Evolutionary conservation across 2,329 filamentous ascomycete species (phyloP), one percentile per base, ranked within the genome.

Genomic region (Colletotrichum destructivum): DNA sequence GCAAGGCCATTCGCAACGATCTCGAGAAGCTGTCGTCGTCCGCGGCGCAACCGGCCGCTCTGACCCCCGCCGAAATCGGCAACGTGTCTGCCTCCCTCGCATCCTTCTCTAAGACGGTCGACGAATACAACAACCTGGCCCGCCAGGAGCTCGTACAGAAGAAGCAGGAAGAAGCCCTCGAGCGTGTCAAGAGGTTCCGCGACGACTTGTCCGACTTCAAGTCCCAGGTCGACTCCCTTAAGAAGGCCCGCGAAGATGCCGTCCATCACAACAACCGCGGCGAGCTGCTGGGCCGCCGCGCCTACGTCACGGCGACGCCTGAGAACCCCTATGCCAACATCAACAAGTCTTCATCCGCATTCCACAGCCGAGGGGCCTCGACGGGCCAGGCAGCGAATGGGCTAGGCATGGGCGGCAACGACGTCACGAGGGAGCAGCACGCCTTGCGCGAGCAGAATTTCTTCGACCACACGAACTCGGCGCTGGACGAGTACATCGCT

Each of bases 401-500:
- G 60, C 74, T 86, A 71, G 82, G 80, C 47, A 83, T 87, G 81
- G 87, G 87, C 12, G 87, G 86, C 56, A 85, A 85, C n/a, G 91
- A 94, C 75, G 89, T 91, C 73, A 87, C 85, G 67, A 89, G 95
- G 62, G 95, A 98, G 83, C 84, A 88, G 4, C 95, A 98, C 80
- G 95, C 95, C 3, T 85, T 98, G 75, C 89, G 95, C 61, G 96
- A 99, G 83, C 94, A 98, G 77, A 92, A 88, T 72, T 98, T 99
- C 85, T 94, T 98, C 77, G 82, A 89, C 23, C 91, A 88, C 76
- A 96, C 96, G 4, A 93, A 97, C 79, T 88, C 88, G 21, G 94
- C 96, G 64, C 87, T 99, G 1, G 96, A 99, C 80, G 96, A 98
- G 76, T 99, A 98, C 79, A 89, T 99, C 68, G 95, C 97, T 59